phyloP scores from a whole-genome alignment of 441 rosid genomes.

The Sinapis alba region DNA sequence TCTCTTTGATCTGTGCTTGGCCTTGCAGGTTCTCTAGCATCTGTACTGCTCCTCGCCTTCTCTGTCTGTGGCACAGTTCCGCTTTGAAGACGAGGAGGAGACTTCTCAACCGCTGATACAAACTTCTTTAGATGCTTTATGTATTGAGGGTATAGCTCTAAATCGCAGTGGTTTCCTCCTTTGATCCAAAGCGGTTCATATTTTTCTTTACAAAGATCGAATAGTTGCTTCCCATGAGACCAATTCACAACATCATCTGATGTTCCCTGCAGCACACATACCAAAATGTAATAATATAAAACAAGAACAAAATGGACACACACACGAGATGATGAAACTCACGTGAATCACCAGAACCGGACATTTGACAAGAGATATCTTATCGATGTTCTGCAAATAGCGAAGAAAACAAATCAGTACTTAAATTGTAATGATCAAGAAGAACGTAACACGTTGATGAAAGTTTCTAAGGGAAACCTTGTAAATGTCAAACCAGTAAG shows the following conservation, averaged over 20 bases:
- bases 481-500: constrained; percentile 95
- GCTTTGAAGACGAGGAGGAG: constrained; percentile 43
- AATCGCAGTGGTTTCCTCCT: constrained; percentile 93
- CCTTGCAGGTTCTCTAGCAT: constrained; percentile 56
- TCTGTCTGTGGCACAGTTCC: constrained; percentile 42
- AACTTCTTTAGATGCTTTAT: constrained; percentile 88
- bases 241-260: constrained; percentile 91
- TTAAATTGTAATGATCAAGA: background rate
- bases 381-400: constrained; percentile 80
- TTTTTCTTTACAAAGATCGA: constrained; percentile 87
- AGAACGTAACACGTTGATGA: background rate
- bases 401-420: constrained; percentile 27
- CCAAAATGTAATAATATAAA: background rate
- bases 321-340: constrained; percentile 37
- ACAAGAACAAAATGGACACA: background rate
- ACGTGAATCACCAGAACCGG: constrained; percentile 88
- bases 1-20: constrained; percentile 57
- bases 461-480: constrained; percentile 50
- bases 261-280: constrained; percentile 70
- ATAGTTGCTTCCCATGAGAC: constrained; percentile 89
- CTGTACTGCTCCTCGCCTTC: constrained; percentile 65
- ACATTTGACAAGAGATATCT: constrained; percentile 74
- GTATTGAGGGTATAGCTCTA: constrained; percentile 86
- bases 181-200: constrained; percentile 92
- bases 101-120: constrained; percentile 73